Base-by-base conservation (phyloP, 2,329 filamentous ascomycete genomes). In the Monosporascus sp. region DNA sequence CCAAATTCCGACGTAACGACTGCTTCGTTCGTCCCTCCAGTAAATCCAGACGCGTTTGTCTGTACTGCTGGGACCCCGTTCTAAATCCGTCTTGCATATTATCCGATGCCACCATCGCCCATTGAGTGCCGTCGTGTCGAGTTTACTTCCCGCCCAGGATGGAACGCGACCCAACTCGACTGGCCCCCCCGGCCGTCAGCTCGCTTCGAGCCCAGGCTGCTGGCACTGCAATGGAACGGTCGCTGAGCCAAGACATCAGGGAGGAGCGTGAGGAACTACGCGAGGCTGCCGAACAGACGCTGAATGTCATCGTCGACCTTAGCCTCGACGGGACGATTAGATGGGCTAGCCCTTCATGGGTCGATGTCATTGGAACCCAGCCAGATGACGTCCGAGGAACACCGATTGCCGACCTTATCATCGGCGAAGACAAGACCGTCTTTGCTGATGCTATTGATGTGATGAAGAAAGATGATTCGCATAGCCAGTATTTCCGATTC, bases 271-370 rank as follows among this genome's bases (percentile, higher is more conserved):
- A 96, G 68, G 93, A 97, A 69, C 81, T 99, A 62, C 91, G 92
- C 67, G 90, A 96, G 75, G 94, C 93, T 41, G 94, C 93, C 49
- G 93, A 97, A 73, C 91, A 97, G 75, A 97, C 92, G 22, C 80
- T 96, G 68, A 99, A 97, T 72, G 89, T 96, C 59, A 96, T 99
- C 69, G 81, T 99, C 68, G 93, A 99, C 74, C 79, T 99, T 60
- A 91, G 91, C 65, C 81, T 97, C 52, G 89, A 97, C 67, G 91
- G 91, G 60, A 88, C 85, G 56, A 88, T 99, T 65, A 88, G 91
- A 72, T 99, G 94, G 90, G 92, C 96, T 63, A 97, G 93, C 69
- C 90, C 92, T 14, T 97, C 93, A 17, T 99, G 94, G 94, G 83
- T 84, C 56, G 91, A 97, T 64, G 88, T 99, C 49, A 87, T 97